Base-by-base conservation (phyloP, 768 basidiomycete species). In the Mycena vulgaris region DNA sequence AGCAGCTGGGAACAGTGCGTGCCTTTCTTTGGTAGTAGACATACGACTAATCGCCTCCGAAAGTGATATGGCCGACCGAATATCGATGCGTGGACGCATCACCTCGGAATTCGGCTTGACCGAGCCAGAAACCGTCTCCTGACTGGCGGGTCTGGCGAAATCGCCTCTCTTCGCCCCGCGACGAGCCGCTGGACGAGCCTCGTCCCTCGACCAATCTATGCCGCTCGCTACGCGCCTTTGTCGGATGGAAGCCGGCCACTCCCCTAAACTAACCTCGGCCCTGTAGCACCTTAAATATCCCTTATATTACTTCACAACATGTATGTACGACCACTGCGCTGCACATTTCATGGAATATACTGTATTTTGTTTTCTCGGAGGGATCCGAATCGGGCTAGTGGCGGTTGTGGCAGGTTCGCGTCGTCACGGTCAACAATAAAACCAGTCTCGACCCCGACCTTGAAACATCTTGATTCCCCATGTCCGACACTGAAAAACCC, bases 61-160 rank as follows among this genome's bases (percentile, higher is more conserved):
- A 66, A 94, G 93, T 71, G 93, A 95, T 70, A 94, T 95, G 93
- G 83, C 83, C 47, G 91, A 92, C 73, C 90, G 93, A 16, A 90
- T 92, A 49, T 84, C 86, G 55, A 87, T 93, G 82, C 87, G 90
- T 40, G 81, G 82, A 19, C 80, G 81, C 55, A 80, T 93, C 31
- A 78, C 80, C 52, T 79, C 83, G 5, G 83, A 85, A 61, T 76
- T 90, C 31, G 76, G 76, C 19, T 93, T 92, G 93, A 58, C 75
- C 3, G 87, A 87, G 65, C 86, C 88, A 30, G 85, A 87, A n/a
- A 31, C 77, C 79, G 27, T 33, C 48, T 19, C 87, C 90, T 0
- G 87, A 89, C 28, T 86, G 86, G 86, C 82, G 82, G 13, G 78
- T 80, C 35, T 91, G 91, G 90, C 82, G 89, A 65, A 79, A 81